A percentile compares a stretch with the other conserved stretches of the same genome.
These are phyloP conservation scores for Holtermanniella nyarrowii DNA, from an alignment of 768 basidiomycete genomes.

Conservation along the genomic window DNA sequence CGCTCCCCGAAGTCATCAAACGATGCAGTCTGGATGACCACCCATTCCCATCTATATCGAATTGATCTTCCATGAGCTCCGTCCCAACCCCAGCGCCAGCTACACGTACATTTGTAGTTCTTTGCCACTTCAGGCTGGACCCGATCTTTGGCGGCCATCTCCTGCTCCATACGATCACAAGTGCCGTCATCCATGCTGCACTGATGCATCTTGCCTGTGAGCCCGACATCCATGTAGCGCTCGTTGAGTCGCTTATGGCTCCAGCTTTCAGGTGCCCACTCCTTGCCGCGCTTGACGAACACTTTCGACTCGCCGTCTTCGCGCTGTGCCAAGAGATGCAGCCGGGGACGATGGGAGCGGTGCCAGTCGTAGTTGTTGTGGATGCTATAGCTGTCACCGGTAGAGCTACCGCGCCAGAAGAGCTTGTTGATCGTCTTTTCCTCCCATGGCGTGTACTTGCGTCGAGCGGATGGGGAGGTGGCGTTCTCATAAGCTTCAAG, in stretches of 20 bases:
- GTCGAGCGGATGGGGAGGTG: conserved; percentile 13
- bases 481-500: conserved; percentile 34
- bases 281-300: conserved; percentile 28
- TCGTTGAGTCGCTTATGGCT: conserved; percentile 20
- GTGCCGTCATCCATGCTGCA: conserved; percentile 39
- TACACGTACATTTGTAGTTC: conserved; percentile 36
- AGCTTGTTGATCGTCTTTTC: conserved; percentile 39
- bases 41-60: conserved; percentile 41
- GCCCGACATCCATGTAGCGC: conserved; percentile 35
- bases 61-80: conserved; percentile 8
- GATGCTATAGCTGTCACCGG: conserved; percentile 33
- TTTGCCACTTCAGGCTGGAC: conserved; percentile 33
- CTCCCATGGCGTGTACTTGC: conserved; percentile 36
- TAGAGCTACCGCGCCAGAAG: conserved; percentile 42
- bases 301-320: conserved; percentile 31
- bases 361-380: conserved; percentile 38
- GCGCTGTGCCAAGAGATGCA: conserved; percentile 37
- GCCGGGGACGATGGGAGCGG: conserved; percentile 37
- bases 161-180: conserved; percentile 35
- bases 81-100: neutral
- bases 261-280: conserved; percentile 32
- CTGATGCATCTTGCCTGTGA: conserved; percentile 35
- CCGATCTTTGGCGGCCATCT: conserved; percentile 30
- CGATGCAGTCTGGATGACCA: conserved; percentile 41
- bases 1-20: conserved; percentile 35